Evolutionary conservation across 2,329 filamentous ascomycete species (phyloP).

Genomic region (Seiridium unicorne): DNA sequence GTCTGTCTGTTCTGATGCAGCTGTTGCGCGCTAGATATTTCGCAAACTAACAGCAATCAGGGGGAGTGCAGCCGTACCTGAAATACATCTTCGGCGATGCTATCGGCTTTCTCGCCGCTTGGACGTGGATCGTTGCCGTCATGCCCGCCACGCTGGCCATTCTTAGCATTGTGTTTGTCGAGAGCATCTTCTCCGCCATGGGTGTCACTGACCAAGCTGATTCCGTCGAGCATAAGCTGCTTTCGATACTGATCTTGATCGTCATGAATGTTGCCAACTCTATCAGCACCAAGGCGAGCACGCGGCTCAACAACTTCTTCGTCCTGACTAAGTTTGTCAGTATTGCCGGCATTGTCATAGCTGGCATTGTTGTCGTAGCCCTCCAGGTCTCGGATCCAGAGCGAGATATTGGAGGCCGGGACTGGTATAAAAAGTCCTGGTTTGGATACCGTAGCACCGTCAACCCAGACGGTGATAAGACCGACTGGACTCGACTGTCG

Average conservation of each 20-base stretch:
- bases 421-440: slow-evolving; percentile 55
- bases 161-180: slow-evolving; percentile 61
- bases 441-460: slow-evolving; percentile 49
- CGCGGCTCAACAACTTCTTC: slow-evolving; percentile 54
- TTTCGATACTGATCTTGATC: slow-evolving; percentile 46
- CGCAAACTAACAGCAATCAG: slow-evolving; percentile 25
- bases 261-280: slow-evolving; percentile 51
- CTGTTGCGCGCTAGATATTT: not conserved
- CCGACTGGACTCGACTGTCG: slow-evolving; percentile 46
- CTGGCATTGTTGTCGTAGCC: slow-evolving; percentile 45
- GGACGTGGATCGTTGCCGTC: slow-evolving; percentile 64
- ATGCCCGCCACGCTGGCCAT: slow-evolving; percentile 66
- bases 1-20: slow-evolving; percentile 23
- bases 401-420: slow-evolving; percentile 40
- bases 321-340: slow-evolving; percentile 52
- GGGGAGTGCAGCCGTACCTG: slow-evolving; percentile 63
- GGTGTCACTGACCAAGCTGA: slow-evolving; percentile 43
- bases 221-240: slow-evolving; percentile 46
- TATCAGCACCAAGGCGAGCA: slow-evolving; percentile 55
- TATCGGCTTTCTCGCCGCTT: slow-evolving; percentile 61
- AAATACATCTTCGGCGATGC: slow-evolving; percentile 60
- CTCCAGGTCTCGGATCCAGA: slow-evolving; percentile 36
- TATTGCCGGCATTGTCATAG: slow-evolving; percentile 46
- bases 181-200: slow-evolving; percentile 54
- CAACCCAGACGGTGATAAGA: slow-evolving; percentile 46